phyloP scores from a whole-genome alignment of 106 monocot genomes.

The Vanilla planifolia region DNA sequence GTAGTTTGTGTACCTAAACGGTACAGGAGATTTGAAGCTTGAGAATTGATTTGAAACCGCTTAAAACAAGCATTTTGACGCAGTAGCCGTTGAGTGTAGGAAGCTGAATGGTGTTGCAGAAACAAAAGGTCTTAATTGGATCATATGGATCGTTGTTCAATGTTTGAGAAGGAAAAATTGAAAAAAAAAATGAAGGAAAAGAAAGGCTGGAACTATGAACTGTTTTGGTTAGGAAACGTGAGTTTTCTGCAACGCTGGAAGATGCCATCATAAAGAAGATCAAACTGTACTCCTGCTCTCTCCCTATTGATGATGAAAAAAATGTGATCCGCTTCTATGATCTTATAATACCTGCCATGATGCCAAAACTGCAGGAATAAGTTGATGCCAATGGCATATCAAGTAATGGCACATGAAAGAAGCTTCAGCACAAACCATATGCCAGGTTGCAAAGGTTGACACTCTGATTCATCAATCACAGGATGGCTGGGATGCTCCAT shows the following conservation, averaged over 20 bases:
- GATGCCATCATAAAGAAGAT: slow-evolving; percentile 82
- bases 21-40: no score
- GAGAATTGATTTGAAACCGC: no score
- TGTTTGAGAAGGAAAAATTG: no score
- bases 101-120: no score
- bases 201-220: background rate
- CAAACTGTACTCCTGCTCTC: slow-evolving; percentile 90
- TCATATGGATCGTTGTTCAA: no score
- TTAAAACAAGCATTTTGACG: no score
- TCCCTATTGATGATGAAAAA: slow-evolving; percentile 82
- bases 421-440: slow-evolving; percentile 41
- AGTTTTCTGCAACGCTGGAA: slow-evolving; percentile 92
- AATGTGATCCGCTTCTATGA: slow-evolving; percentile 93
- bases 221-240: slow-evolving; percentile 3
- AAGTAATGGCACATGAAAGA: background rate
- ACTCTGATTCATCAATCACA: slow-evolving; percentile 52
- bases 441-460: slow-evolving; percentile 51
- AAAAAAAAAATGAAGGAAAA: no score
- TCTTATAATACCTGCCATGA: slow-evolving; percentile 87
- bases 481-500: slow-evolving; percentile 58
- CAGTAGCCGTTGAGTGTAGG: no score
- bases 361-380: background rate
- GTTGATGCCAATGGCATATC: background rate
- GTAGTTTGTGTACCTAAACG: no score
- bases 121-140: no score